Base-by-base conservation (phyloP, 345 rosid genomes). In the Excoecaria agallocha region DNA sequence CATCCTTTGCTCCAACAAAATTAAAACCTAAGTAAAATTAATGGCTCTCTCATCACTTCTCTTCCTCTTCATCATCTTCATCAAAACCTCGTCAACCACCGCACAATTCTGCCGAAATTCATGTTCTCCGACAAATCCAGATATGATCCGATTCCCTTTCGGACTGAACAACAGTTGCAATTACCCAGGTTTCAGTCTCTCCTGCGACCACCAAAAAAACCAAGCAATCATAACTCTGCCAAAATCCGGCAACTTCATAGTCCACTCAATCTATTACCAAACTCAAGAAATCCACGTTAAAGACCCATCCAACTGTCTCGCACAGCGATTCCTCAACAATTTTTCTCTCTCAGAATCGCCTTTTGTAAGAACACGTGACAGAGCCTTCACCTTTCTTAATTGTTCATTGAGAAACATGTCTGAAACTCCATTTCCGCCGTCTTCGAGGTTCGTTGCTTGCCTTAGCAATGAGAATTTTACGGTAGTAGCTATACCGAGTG, bases 111-210 rank as follows among this genome's bases (percentile, higher is more conserved):
- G 87, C 77, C 63, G 49, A 20, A 0, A 17, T 22, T 5, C 74
- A 0, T 80, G 81, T 50, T 6, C 11, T 48, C 16, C 37, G 37
- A 8, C 6, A 20, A 22, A 39, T n/a, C 77, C 45, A 13, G 8
- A 12, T n/a, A n/a, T n/a, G 15, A 60, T 88, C 11, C 76, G 79
- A 0, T 88, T 86, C 78, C 90, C 92, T 16, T 88, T 86, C 82
- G 56, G 75, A 54, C 48, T 81, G 19, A 22, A 22, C 62, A 7
- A 13, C 37, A 20, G 2, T 12, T 77, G 86, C 78, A 76, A 84
- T 62, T 86, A 75, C 63, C 88, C 85, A 0, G 85, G 83, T 6
- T 87, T 86, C 63, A 66, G 71, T 17, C 84, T 89, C 61, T 77
- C 83, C 6, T 88, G 90, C 83, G 72, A 71, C 75, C 13, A 71